Base-by-base conservation (phyloP, 768 basidiomycete species). In the Panaeolus cyanescens region DNA sequence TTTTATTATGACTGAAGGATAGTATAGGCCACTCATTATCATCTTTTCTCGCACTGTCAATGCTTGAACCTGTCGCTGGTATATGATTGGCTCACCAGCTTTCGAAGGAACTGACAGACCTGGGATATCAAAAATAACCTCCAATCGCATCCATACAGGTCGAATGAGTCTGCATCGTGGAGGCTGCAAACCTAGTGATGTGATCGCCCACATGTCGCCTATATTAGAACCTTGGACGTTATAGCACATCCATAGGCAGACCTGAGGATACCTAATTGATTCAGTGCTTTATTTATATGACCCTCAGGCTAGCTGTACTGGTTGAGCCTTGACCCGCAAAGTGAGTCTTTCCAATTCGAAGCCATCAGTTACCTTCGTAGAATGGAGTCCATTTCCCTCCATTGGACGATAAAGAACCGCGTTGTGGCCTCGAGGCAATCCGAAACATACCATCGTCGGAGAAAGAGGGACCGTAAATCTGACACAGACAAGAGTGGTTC, bases 351-450 rank as follows among this genome's bases (percentile, higher is more conserved):
- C 25, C 40, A 22, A 22, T 25, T 22, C 40, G 40, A 20, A 22
- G 22, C 22, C 2, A 15, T 50, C 45, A 28, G n/a, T n/a, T n/a
- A 28, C 22, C 45, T 15, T 28, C 25, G 10, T 13, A 28, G 25
- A 28, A 50, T 50, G 45, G 28, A 42, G 45, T 50, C 45, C 45
- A 50, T 50, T 50, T 50, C 45, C 45, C 45, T 50, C 45, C 10
- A 50, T 50, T 50, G 45, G 45, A 50, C 45, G 45, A 50, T 50
- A 50, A 50, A 50, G 45, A 50, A 50, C 45, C 25, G 25, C 45
- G 15, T 50, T 50, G 45, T 28, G 30, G 25, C 45, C 45, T 50
- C 45, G 45, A 50, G 45, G 45, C 45, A 50, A 15, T 50, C 45
- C 25, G 30, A 42, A 50, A 50, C 45, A 50, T 50, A 50, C 45